These are phyloP conservation scores for Cryphonectria radicalis DNA, from an alignment of 2,329 filamentous ascomycete genomes.

Conservation along the genomic window DNA sequence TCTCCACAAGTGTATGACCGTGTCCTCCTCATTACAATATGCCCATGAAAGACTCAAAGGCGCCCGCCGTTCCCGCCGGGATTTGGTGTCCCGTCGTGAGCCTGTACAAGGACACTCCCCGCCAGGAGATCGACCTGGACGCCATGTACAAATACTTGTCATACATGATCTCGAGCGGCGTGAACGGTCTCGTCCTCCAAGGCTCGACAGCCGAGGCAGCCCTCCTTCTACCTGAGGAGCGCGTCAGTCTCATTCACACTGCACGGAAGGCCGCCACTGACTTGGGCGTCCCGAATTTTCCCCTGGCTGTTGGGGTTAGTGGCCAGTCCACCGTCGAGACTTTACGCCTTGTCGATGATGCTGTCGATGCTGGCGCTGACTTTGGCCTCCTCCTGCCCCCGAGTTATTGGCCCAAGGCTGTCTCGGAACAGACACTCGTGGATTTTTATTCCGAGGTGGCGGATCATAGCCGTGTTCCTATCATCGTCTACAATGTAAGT, in stretches of 20 bases:
- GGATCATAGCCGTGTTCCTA: constrained; percentile 38
- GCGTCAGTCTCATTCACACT: constrained; percentile 44
- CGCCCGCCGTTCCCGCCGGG: constrained; percentile 45
- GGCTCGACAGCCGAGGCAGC: constrained; percentile 53
- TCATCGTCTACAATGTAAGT: constrained; percentile 38
- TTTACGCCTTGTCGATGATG: constrained; percentile 43
- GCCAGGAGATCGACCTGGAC: constrained; percentile 48
- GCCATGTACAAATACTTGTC: constrained; percentile 49
- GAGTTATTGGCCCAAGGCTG: constrained; percentile 45
- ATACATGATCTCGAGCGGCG: constrained; percentile 47
- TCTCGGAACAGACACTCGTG: constrained; percentile 41
- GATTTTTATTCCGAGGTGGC: constrained; percentile 45
- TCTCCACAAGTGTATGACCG: background rate
- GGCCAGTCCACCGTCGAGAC: constrained; percentile 44
- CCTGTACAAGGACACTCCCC: constrained; percentile 45
- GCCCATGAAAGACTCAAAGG: constrained; percentile 38
- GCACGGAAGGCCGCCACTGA: background rate
- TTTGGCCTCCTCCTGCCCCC: constrained; percentile 45
- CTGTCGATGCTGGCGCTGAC: constrained; percentile 43
- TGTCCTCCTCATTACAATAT: background rate
- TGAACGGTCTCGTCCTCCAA: constrained; percentile 51
- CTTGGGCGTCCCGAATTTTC: constrained; percentile 37
- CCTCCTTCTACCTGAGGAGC: constrained; percentile 46
- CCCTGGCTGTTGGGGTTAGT: constrained; percentile 50
- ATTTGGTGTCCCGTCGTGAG: constrained; percentile 54